Conservation (phyloP, 2,329 filamentous ascomycete species). For the Seiridium unicorne region DNA sequence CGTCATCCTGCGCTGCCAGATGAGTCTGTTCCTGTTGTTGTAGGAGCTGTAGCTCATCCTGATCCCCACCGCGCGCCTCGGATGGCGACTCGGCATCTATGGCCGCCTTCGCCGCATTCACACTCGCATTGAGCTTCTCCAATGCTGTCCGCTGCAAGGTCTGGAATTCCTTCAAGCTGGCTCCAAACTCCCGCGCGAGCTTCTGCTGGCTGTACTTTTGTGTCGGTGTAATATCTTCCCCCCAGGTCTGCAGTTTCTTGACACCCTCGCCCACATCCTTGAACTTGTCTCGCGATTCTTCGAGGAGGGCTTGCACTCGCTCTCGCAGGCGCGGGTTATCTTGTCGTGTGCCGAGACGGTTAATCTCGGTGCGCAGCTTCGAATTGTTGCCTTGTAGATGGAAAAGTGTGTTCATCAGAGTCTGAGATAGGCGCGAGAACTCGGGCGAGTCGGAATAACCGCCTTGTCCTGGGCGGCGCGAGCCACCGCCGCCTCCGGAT, state of each 20-base stretch:
- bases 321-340: conserved; percentile 91
- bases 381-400: conserved; percentile 85
- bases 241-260: conserved; percentile 85
- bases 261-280: conserved; percentile 90
- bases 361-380: conserved; percentile 79
- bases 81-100: conserved; percentile 55
- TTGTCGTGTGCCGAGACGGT: conserved; percentile 81
- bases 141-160: conserved; percentile 83
- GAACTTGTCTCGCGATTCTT: conserved; percentile 83
- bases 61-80: conserved; percentile 30
- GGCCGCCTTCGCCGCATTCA: conserved; percentile 78
- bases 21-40: conserved; percentile 73
- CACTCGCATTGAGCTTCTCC: conserved; percentile 87
- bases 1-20: conserved; percentile 86
- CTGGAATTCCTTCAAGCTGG: conserved; percentile 88
- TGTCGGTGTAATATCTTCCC: conserved; percentile 55
- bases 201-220: conserved; percentile 98
- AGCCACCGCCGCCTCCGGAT: conserved; percentile 62
- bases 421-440: conserved; percentile 79
- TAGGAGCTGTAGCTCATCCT: conserved; percentile 41
- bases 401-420: conserved; percentile 86
- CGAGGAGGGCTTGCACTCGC: conserved; percentile 81
- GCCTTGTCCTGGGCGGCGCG: conserved; percentile 56
- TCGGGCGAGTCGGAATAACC: conserved; percentile 86
- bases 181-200: conserved; percentile 88